Conservation (phyloP, 108 stramenopile species). For the Schizochytrium sp. region DNA sequence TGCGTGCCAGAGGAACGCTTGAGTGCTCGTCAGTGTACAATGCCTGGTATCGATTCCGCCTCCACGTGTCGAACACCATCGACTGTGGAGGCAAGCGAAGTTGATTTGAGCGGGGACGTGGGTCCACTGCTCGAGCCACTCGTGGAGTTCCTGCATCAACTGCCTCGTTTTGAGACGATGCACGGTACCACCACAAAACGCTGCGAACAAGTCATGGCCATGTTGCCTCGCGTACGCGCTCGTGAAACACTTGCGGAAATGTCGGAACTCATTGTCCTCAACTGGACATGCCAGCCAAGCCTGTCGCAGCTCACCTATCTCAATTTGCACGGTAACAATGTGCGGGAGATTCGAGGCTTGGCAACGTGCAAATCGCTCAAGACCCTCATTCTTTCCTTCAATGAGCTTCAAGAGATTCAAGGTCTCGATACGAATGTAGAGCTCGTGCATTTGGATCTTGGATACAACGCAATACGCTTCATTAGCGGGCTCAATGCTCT, state of each 20-base stretch:
- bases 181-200: neutral
- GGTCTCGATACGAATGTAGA: neutral
- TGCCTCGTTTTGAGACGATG: neutral
- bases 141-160: neutral
- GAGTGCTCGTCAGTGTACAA: neutral
- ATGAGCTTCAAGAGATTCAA: conserved; percentile 6
- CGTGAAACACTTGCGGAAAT: neutral
- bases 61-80: no score
- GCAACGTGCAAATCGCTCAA: neutral
- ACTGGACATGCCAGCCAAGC: neutral
- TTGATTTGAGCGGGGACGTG: neutral
- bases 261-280: neutral
- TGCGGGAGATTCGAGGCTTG: conserved; percentile 1
- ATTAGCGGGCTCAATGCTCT: neutral
- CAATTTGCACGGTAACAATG: conserved; percentile 11
- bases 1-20: neutral
- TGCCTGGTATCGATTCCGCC: neutral
- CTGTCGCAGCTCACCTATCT: conserved; percentile 9
- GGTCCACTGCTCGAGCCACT: neutral
- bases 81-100: no score
- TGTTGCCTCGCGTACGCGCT: neutral
- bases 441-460: neutral
- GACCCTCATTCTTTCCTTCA: conserved; percentile 7
- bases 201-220: neutral
- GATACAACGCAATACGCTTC: neutral